Evolutionary conservation across 2,329 filamentous ascomycete species (phyloP).

Genomic region (Taxawa tesnikishii): DNA sequence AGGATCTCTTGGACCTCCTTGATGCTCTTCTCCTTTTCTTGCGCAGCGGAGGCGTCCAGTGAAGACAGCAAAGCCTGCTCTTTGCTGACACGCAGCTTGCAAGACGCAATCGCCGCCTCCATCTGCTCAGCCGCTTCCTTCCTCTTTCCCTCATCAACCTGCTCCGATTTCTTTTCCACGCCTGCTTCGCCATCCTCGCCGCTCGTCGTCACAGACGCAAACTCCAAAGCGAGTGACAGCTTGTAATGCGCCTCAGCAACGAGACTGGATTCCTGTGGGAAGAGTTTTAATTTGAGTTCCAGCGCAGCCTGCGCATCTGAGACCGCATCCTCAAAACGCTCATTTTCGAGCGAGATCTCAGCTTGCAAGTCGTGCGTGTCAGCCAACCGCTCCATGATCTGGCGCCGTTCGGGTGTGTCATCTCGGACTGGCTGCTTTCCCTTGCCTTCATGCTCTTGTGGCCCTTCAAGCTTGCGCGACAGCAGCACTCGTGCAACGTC

Average conservation of each 20-base stretch:
- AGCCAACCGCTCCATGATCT: conserved; percentile 73
- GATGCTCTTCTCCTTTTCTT: conserved; percentile 49
- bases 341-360: conserved; percentile 94
- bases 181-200: conserved; percentile 36
- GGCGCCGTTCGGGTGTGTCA: conserved; percentile 30
- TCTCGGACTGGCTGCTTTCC: conserved; percentile 24
- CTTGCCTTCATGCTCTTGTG: conserved; percentile 35
- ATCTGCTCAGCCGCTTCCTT: conserved; percentile 61
- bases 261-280: conserved; percentile 67
- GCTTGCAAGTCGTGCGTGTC: conserved; percentile 90
- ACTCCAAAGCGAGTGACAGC: conserved; percentile 87
- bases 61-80: conserved; percentile 53
- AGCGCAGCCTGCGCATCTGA: conserved; percentile 69
- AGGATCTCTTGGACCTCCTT: conserved; percentile 67
- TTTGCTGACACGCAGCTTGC: conserved; percentile 55
- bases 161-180: conserved; percentile 21
- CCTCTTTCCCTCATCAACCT: conserved; percentile 56
- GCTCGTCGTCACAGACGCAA: conserved; percentile 63
- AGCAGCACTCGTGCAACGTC: conserved; percentile 50
- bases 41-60: conserved; percentile 49
- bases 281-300: conserved; percentile 65
- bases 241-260: conserved; percentile 95
- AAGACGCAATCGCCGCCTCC: conserved; percentile 61
- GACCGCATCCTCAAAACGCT: conserved; percentile 81
- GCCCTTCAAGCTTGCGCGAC: conserved; percentile 40